phyloP scores from a whole-genome alignment of 192 early-diverging fungal species.

The Linderina pennispora region DNA sequence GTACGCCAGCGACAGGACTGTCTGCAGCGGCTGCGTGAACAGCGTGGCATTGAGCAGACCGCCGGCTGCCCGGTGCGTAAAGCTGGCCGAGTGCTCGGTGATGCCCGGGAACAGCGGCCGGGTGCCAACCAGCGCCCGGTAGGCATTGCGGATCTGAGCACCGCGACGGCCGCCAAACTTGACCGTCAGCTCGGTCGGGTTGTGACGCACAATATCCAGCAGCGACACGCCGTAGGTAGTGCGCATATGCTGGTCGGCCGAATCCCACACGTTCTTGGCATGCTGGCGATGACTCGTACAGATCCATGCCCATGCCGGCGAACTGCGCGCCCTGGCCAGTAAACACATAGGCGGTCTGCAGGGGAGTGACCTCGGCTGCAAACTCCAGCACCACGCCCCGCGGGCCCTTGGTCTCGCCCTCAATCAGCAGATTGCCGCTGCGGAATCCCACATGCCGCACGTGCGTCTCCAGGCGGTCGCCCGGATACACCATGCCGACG shows the following conservation, averaged over 20 bases:
- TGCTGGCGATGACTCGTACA: conserved; percentile 71
- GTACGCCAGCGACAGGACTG: conserved; percentile 79
- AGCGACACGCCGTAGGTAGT: conserved; percentile 81
- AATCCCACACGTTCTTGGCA: conserved; percentile 82
- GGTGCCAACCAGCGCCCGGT: conserved; percentile 50
- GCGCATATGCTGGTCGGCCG: conserved; percentile 75
- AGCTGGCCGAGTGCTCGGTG: conserved; percentile 56
- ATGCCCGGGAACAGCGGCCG: conserved; percentile 81
- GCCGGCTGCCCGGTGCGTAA: conserved; percentile 77
- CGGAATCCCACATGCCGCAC: conserved; percentile 82
- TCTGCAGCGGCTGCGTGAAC: conserved; percentile 91
- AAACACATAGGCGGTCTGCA: conserved; percentile 77
- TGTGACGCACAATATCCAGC: conserved; percentile 77
- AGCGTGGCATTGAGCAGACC: conserved; percentile 91
- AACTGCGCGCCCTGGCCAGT: conserved; percentile 92
- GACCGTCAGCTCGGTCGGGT: conserved; percentile 68
- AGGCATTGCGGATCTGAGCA: conserved; percentile 70
- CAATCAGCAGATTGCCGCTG: conserved; percentile 84
- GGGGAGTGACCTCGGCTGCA: conserved; percentile 80
- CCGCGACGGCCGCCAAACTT: conserved; percentile 86
- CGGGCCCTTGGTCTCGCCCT: conserved; percentile 73
- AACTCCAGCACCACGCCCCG: conserved; percentile 61
- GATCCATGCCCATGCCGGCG: conserved; percentile 87
- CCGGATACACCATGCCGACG: conserved; percentile 81
- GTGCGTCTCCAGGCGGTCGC: conserved; percentile 75